These are phyloP conservation scores for Astrothelium subdiscretum DNA, from an alignment of 495 filamentous ascomycete species.

Conservation along the genomic window DNA sequence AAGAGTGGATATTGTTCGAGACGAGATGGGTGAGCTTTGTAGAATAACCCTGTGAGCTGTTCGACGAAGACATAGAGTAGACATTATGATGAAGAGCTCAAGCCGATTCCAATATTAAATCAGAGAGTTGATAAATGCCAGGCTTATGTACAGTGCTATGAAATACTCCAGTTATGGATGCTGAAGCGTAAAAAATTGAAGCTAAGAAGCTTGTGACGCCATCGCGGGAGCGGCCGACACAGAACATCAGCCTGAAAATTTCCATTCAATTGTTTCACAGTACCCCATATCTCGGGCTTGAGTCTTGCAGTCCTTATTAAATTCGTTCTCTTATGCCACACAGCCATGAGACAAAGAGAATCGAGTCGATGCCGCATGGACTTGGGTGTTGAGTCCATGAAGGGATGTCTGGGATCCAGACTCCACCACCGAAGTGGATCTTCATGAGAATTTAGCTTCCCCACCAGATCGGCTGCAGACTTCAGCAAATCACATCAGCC, in stretches of 20 bases:
- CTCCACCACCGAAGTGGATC: background rate
- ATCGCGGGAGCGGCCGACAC: background rate
- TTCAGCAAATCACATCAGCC: background rate
- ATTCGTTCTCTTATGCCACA: too few species aligned
- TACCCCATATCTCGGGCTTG: background rate
- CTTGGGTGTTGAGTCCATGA: background rate
- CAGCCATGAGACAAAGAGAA: too few species aligned
- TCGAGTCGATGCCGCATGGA: too few species aligned
- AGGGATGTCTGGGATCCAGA: background rate
- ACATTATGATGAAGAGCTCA: background rate
- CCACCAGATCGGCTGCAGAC: background rate
- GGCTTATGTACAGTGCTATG: background rate
- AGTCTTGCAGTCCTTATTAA: too few species aligned
- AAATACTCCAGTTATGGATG: too few species aligned
- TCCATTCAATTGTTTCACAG: background rate
- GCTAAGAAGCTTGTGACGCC: background rate
- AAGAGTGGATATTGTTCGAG: slow-evolving; percentile 11
- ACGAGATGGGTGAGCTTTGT: background rate
- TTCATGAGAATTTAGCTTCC: background rate
- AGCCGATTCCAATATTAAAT: background rate
- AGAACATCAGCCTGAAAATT: background rate
- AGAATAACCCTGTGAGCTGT: background rate
- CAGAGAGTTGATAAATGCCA: background rate
- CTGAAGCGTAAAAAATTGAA: too few species aligned
- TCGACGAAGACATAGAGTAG: background rate